Evolutionary conservation across 2,329 filamentous ascomycete species (phyloP), one percentile per base, ranked within the genome.

Genomic region (Rhexocercosporidium sp.): DNA sequence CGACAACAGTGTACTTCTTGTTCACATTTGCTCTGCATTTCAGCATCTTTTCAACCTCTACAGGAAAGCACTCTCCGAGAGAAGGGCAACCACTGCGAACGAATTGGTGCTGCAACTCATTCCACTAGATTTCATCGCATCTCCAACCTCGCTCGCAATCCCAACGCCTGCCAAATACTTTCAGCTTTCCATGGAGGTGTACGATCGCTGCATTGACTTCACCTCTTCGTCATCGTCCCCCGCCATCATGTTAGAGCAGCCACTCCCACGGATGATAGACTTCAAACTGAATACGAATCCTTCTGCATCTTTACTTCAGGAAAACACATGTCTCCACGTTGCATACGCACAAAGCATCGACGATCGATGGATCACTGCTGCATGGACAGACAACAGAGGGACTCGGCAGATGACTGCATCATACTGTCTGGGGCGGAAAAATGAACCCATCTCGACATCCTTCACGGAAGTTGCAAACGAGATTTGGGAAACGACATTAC

Each of bases 31-130:
- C 74, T 84, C 87, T 12, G 88, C 90, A 12, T 95, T 95, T 76
- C 90, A 92, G 77, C 83, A 86, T 46, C 86, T 95, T 5, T 92
- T 90, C 71, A 88, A 92, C 69, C 79, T 85, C 3, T 92, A 91
- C 73, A 84, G 81, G 68, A 82, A 79, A 67, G 75, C 83, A 25
- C 76, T 86, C 54, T 78, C 81, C 3, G 85, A 85, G 56, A 84
- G 82, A 67, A 84, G 82, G 66, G 76, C 82, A 62, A 75, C 79
- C 7, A 77, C 82, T 3, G 74, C 80, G 25, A 89, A 88, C 64
- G 91, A 95, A 65, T 76, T 96, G n/a, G 89, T 93, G 3, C 81
- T 96, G 20, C 93, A 96, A 75, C 83, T 96, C 1, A 81, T 96
- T 1, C 90, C 93, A 0, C 83, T 90, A 18, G 86, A 88, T 65